Evolutionary conservation across 2,329 filamentous ascomycete genomes (phyloP).

Genomic region (Coccinonectria pachysandricola): DNA sequence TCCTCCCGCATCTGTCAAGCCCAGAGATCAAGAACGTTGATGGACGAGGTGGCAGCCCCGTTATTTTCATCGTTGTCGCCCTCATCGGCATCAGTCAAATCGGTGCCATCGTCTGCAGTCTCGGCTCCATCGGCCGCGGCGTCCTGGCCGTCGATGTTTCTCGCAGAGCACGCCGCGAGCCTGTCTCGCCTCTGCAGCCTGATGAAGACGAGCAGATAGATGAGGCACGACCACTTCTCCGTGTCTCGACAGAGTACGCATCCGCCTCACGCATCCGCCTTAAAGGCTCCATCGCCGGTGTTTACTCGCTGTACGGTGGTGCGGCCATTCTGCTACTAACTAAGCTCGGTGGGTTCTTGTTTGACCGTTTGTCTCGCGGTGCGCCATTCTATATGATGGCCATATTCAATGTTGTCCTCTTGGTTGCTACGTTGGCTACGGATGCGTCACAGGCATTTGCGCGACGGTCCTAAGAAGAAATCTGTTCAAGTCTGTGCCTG

Average conservation of each 20-base stretch:
- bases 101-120: slow-evolving; percentile 87
- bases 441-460: slow-evolving; percentile 34
- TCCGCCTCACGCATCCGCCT: slow-evolving; percentile 46
- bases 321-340: slow-evolving; percentile 84
- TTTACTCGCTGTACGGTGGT: slow-evolving; percentile 86
- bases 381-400: slow-evolving; percentile 96
- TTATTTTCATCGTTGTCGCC: slow-evolving; percentile 66
- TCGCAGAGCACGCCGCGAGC: slow-evolving; percentile 11
- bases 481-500: no score
- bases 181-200: slow-evolving; percentile 20
- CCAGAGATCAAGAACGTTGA: slow-evolving; percentile 59
- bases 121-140: slow-evolving; percentile 77
- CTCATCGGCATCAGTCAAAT: slow-evolving; percentile 90
- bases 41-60: slow-evolving; percentile 55
- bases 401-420: slow-evolving; percentile 65
- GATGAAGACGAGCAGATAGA: slow-evolving; percentile 33
- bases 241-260: slow-evolving; percentile 19
- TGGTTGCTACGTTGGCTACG: slow-evolving; percentile 45
- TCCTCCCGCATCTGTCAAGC: slow-evolving; percentile 65
- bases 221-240: slow-evolving; percentile 27
- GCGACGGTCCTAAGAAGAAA: slow-evolving; percentile 9
- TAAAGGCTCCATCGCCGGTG: slow-evolving; percentile 89
- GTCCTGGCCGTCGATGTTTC: slow-evolving; percentile 49
- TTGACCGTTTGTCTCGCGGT: slow-evolving; percentile 62
- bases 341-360: slow-evolving; percentile 79